Evolutionary conservation across 148 eudicot species (phyloP), one percentile per base, ranked within the genome.

Genomic region (Simmondsia chinensis): DNA sequence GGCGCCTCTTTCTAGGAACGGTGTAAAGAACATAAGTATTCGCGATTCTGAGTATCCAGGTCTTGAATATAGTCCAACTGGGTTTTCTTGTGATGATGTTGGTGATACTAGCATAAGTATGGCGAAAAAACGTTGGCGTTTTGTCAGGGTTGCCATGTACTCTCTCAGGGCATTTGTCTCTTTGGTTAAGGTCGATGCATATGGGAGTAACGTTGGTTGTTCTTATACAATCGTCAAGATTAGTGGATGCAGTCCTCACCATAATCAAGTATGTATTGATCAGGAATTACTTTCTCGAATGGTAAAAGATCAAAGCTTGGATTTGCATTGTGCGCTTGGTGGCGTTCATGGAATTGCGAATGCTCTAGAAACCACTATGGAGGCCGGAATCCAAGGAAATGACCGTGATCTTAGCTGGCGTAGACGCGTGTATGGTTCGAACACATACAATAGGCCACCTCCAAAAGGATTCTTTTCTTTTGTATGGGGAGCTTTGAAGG

Each of bases 381-480:
- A 72, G 16, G 54, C 48, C 3, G 96, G 93, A 26, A 76, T 82
- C 15, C 26, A 27, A 3, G 82, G 66, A 1, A 53, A 50, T 10
- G 66, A 65, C 4, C 25, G 42, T 2, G 69, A 79, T 40, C 20
- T 79, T 14, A 63, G 25, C 7, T 28, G 38, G 49, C 50, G 95
- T 31, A 58, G 36, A 9, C 47, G 39, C 6, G 55, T 3, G 43
- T 87, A 59, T 30, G 96, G 96, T 7, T 55, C 83, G 6, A 87
- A 87, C 43, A 79, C 82, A 1, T 76, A 78, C 36, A 47, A 52
- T 21, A 79, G 71, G 58, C 87, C 80, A 2, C 82, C 81, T 12
- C 66, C 77, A 0, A 87, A 77, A 37, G 82, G 87, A 11, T 54
- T 87, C 19, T 32, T 76, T 10, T 59, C 47, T 41, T 81, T 77